These are phyloP conservation scores for Diaporthe sp. DNA, from an alignment of 2,329 filamentous ascomycete genomes.

Conservation along the genomic window DNA sequence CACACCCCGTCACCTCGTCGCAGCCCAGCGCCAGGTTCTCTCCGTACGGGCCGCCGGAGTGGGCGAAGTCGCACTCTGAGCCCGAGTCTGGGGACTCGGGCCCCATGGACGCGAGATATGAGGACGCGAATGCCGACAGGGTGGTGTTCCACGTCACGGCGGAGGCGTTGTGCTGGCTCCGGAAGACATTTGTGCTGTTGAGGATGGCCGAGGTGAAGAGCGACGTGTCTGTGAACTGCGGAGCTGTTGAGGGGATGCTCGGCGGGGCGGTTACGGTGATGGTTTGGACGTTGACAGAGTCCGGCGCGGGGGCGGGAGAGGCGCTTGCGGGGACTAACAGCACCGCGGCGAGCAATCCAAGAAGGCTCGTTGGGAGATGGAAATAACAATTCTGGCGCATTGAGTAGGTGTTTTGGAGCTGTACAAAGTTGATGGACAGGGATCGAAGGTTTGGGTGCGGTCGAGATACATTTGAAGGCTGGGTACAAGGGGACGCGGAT, in stretches of 20 bases:
- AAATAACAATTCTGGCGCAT: not conserved
- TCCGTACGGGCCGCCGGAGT: slow-evolving; percentile 75
- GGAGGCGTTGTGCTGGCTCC: slow-evolving; percentile 71
- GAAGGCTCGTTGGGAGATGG: not conserved
- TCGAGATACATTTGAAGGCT: not conserved
- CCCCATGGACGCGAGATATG: slow-evolving; percentile 58
- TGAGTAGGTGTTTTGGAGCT: not conserved
- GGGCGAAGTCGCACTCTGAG: slow-evolving; percentile 62
- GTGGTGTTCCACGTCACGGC: slow-evolving; percentile 75
- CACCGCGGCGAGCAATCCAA: not conserved
- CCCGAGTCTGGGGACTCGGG: not conserved
- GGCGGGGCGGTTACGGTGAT: slow-evolving; percentile 49
- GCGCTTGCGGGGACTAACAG: not conserved
- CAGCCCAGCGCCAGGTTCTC: slow-evolving; percentile 83
- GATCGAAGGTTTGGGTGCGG: not conserved
- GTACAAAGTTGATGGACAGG: not conserved
- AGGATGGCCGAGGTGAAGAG: slow-evolving; percentile 70
- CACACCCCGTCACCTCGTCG: slow-evolving; percentile 66
- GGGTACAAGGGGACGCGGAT: not conserved
- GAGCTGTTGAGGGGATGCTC: slow-evolving; percentile 53
- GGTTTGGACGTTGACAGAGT: not conserved
- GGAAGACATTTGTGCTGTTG: slow-evolving; percentile 76
- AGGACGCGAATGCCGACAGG: slow-evolving; percentile 66
- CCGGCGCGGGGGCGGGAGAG: slow-evolving; percentile 4
- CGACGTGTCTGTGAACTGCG: slow-evolving; percentile 51